phyloP scores from a whole-genome alignment of 2,329 filamentous ascomycete genomes.

The Fonsecaea pedrosoi region DNA sequence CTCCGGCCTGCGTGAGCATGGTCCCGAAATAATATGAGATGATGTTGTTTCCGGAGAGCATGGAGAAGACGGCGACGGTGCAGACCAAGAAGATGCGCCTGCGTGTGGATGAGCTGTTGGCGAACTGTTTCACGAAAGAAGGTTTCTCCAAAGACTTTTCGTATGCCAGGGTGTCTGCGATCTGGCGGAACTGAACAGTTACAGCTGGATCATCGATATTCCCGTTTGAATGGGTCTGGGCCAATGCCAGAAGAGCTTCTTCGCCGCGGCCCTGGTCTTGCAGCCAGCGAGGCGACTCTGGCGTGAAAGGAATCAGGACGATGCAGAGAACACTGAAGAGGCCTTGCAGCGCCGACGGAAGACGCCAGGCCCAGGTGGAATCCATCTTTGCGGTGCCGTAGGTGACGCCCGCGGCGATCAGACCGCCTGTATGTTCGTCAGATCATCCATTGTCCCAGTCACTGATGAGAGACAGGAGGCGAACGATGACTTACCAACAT shows the following conservation, averaged over 20 bases:
- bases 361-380: constrained; percentile 57
- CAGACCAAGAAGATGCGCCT: constrained; percentile 26
- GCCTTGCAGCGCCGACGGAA: constrained; percentile 54
- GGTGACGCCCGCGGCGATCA: constrained; percentile 59
- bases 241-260: constrained; percentile 36
- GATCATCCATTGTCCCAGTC: neutral
- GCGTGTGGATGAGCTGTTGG: constrained; percentile 21
- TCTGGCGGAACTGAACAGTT: constrained; percentile 25
- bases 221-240: constrained; percentile 25
- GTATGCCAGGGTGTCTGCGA: constrained; percentile 31
- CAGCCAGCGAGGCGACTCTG: constrained; percentile 53
- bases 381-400: constrained; percentile 48
- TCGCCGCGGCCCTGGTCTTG: constrained; percentile 36
- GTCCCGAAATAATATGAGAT: constrained; percentile 50
- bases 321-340: constrained; percentile 51
- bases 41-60: constrained; percentile 35
- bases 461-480: neutral
- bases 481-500: constrained; percentile 28
- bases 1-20: constrained; percentile 56
- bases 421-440: constrained; percentile 44
- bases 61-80: constrained; percentile 28
- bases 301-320: constrained; percentile 53
- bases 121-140: constrained; percentile 19
- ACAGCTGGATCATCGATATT: constrained; percentile 25
- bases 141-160: constrained; percentile 26